Evolutionary conservation across 495 filamentous ascomycete genomes (phyloP).

Genomic region (Penicillium pancosmium): DNA sequence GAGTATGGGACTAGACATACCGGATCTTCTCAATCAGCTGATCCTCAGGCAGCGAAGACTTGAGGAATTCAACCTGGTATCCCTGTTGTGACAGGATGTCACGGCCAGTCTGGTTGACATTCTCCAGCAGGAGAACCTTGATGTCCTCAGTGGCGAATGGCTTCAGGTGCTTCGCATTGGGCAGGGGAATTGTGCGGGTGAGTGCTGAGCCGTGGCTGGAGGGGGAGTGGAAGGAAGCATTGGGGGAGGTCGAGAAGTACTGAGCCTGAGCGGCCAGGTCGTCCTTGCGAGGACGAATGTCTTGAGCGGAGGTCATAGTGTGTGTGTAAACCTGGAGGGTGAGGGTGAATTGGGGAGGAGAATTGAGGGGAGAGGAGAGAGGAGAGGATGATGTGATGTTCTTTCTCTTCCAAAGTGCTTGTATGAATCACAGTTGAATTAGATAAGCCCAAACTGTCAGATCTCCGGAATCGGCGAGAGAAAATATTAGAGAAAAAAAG

Average conservation of each 20-base stretch:
- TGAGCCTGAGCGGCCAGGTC: constrained; percentile 46
- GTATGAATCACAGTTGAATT: constrained; percentile 14
- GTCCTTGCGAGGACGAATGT: constrained; percentile 39
- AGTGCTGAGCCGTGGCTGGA: constrained; percentile 47
- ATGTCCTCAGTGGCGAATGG: constrained; percentile 94
- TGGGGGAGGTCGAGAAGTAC: constrained; percentile 64
- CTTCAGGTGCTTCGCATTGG: constrained; percentile 77
- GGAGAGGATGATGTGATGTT: background rate
- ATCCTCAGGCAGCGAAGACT: constrained; percentile 86
- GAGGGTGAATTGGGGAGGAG: background rate
- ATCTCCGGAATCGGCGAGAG: constrained; percentile 33
- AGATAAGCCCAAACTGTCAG: constrained; percentile 24
- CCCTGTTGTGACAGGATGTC: constrained; percentile 83
- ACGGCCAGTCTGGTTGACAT: constrained; percentile 87
- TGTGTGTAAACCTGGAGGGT: background rate
- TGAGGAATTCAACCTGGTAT: constrained; percentile 93
- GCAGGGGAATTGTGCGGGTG: constrained; percentile 34
- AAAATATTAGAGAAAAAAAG: background rate
- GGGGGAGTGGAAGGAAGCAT: constrained; percentile 66
- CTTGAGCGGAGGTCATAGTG: constrained; percentile 29
- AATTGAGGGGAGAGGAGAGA: background rate
- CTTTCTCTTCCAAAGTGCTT: background rate
- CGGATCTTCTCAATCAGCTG: constrained; percentile 95
- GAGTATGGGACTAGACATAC: constrained; percentile 41
- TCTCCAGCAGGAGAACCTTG: constrained; percentile 94